Percentiles rank a stretch among this genome's conserved stretches.
These are phyloP conservation scores for Delphinella strobiligena DNA, from an alignment of 2,329 filamentous ascomycete species.

Conservation along the genomic window DNA sequence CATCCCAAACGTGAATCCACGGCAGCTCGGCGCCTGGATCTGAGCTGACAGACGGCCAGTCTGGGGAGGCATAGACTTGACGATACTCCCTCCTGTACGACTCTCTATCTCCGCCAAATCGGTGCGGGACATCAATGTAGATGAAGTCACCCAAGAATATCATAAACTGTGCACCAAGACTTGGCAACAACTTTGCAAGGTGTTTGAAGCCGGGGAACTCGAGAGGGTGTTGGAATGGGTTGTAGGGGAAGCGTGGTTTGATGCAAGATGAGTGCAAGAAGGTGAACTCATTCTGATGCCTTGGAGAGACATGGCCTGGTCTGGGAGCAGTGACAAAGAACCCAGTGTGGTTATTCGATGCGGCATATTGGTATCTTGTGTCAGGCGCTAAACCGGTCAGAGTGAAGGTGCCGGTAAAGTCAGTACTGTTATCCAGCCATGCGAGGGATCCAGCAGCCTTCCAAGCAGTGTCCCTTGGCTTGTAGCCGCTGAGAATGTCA, in stretches of 20 bases:
- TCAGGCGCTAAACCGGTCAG: conserved; percentile 58
- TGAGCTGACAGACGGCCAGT: conserved; percentile 49
- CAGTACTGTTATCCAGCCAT: conserved; percentile 61
- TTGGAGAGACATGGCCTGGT: conserved; percentile 46
- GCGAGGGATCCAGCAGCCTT: conserved; percentile 52
- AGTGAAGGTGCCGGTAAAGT: conserved; percentile 64
- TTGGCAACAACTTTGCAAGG: conserved; percentile 60
- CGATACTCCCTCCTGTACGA: conserved; percentile 87
- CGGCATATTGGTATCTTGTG: conserved; percentile 67
- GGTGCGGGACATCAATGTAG: conserved; percentile 76
- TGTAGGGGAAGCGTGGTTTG: conserved; percentile 83
- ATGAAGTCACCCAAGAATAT: conserved; percentile 74
- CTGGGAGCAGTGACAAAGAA: conserved; percentile 68
- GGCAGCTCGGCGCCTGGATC: conserved; percentile 41
- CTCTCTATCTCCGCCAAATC: conserved; percentile 58
- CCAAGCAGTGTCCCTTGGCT: conserved; percentile 51
- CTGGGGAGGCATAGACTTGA: conserved; percentile 88
- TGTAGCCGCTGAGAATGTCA: conserved; percentile 42
- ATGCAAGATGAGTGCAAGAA: conserved; percentile 92
- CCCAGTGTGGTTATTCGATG: conserved; percentile 78
- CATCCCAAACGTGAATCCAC: conserved; percentile 94
- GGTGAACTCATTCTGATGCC: conserved; percentile 54
- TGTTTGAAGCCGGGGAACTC: conserved; percentile 69
- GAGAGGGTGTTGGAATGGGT: conserved; percentile 68
- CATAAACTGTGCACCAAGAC: conserved; percentile 61